These are phyloP conservation scores for Protomyces arabidopsidicola DNA, from an alignment of 1,139 yeast genomes.

Conservation along the genomic window DNA sequence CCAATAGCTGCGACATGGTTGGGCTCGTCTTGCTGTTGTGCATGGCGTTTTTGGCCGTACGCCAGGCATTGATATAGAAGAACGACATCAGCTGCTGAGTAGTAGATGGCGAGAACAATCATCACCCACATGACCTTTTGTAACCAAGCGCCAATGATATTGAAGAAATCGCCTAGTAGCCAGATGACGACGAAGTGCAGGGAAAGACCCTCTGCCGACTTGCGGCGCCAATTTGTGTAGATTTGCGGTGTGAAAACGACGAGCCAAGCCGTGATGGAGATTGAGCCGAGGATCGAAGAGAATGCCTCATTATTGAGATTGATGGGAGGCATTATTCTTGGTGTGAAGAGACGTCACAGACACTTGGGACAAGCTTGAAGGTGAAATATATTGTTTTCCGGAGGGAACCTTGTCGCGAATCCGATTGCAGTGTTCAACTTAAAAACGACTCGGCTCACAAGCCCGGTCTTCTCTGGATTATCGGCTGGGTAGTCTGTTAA, in stretches of 20 bases:
- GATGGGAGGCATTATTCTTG: constrained; percentile 17
- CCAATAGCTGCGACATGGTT: background rate
- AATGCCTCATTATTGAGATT: constrained; percentile 20
- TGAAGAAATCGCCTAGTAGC: constrained; percentile 69
- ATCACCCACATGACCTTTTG: constrained; percentile 69
- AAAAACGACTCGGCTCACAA: too few species aligned
- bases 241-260: constrained; percentile 75
- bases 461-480: too few species aligned
- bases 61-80: constrained; percentile 61
- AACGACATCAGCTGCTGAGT: constrained; percentile 76
- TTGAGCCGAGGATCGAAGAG: constrained; percentile 26
- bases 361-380: too few species aligned
- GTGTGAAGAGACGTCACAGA: too few species aligned
- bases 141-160: constrained; percentile 65
- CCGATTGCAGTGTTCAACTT: too few species aligned
- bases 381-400: too few species aligned
- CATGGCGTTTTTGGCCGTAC: constrained; percentile 35
- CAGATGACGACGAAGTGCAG: constrained; percentile 64
- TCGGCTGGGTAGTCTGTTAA: too few species aligned
- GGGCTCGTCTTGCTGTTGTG: constrained; percentile 1
- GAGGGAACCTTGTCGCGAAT: too few species aligned
- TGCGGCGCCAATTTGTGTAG: constrained; percentile 73
- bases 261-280: constrained; percentile 49
- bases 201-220: constrained; percentile 75
- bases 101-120: constrained; percentile 72